Conservation (phyloP, 2,329 filamentous ascomycete genomes). For the Penicillium sp. region DNA sequence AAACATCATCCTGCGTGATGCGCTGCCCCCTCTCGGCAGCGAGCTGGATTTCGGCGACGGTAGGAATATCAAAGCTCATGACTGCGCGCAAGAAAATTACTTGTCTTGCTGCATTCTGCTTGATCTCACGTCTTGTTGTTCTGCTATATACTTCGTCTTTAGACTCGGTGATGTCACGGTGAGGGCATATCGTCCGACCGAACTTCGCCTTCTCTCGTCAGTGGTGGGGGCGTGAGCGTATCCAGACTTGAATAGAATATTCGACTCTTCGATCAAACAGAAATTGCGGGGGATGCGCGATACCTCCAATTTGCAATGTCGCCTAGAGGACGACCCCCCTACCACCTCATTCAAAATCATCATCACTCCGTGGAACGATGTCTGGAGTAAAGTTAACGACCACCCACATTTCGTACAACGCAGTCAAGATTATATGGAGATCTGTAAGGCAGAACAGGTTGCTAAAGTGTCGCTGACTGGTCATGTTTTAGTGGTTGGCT, state of each 20-base stretch:
- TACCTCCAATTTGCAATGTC: background rate
- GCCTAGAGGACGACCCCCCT: background rate
- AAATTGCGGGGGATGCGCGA: background rate
- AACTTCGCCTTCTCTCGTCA: constrained; percentile 14
- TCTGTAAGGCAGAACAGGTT: background rate
- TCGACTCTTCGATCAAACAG: background rate
- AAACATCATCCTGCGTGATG: constrained; percentile 34
- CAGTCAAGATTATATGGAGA: background rate
- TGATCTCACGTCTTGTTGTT: background rate
- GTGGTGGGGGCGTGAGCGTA: constrained; percentile 19
- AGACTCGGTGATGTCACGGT: constrained; percentile 26
- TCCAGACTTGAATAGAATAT: constrained; percentile 3
- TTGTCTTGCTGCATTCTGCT: background rate
- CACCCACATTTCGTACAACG: background rate
- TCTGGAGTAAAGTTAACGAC: background rate
- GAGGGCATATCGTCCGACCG: constrained; percentile 14
- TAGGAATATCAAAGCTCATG: constrained; percentile 27
- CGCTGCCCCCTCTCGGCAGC: constrained; percentile 32
- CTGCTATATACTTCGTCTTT: constrained; percentile 11
- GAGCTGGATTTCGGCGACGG: constrained; percentile 31
- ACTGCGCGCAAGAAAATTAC: background rate
- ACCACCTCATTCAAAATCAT: background rate
- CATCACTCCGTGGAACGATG: background rate
- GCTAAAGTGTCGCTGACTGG: background rate
- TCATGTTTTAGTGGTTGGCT: background rate